Evolutionary conservation across 1,284 basidiomycete genomes (phyloP), one percentile per base, ranked within the genome.

Genomic region (Singerocomus rubriflavus): DNA sequence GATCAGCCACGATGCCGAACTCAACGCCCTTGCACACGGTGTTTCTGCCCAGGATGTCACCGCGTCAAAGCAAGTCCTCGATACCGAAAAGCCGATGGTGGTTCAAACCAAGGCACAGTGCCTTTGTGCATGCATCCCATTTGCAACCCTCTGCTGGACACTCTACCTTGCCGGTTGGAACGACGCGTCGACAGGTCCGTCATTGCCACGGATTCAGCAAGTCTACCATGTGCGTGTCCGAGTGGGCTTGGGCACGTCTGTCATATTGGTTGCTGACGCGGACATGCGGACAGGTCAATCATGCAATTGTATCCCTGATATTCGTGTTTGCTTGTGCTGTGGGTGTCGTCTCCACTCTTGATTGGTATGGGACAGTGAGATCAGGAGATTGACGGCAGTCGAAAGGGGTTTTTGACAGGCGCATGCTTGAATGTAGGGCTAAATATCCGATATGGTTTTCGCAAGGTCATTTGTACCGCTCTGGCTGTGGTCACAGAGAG

Each of bases 261-360:
- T 17, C 16, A 8, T 16, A n/a, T n/a, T n/a, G 21, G 4, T 21
- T 13, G n/a, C 16, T 56, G 47, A 55, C 25, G 17, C 38, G 21
- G 0, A 31, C 1, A 13, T 29, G 14, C 13, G 21, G 14, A 48
- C 26, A 66, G 64, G 48, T 69, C 38, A 56, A 67, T 32, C 68
- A 59, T 46, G 48, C 60, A 3, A 48, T 69, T 12, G 68, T 67
- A 16, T 67, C 68, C 27, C 33, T 67, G n/a, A 54, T 67, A 17
- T 67, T 70, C 31, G 68, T 67, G n/a, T 64, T 68, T 52, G 64
- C 65, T 37, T 68, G 59, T 39, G 31, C 37, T 5, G 65, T 66
- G 39, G 14, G 68, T 65, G 13, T 39, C 31, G 5, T 45, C 26
- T 25, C 7, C 5, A 12, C 16, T 35, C 27, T 32, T 6, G 9